Conservation (phyloP, 306 rosid genomes). For the Lotus japonicus region DNA sequence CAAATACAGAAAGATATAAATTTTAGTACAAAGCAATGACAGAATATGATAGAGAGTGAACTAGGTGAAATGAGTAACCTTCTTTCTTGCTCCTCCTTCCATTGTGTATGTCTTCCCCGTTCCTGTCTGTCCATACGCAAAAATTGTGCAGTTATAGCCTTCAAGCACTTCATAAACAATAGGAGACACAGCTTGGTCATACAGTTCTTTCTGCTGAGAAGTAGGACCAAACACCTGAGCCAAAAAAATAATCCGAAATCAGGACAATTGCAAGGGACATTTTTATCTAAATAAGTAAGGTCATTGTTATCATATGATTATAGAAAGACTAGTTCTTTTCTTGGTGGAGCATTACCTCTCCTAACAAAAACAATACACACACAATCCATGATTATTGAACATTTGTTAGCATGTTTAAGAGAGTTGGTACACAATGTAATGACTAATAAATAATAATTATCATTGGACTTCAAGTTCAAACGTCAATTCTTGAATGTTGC, state of each 20-base stretch:
- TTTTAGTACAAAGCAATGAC: background rate
- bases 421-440: background rate
- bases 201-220: constrained; percentile 84
- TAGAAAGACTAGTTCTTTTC: too few species aligned
- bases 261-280: constrained; percentile 12
- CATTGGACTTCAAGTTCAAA: constrained; percentile 4
- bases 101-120: constrained; percentile 97
- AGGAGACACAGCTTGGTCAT: constrained; percentile 95
- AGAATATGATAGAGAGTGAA: background rate
- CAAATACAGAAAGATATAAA: constrained; percentile 12
- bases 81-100: constrained; percentile 99
- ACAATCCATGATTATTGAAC: too few species aligned
- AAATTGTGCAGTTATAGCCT: constrained; percentile 96
- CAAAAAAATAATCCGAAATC: constrained; percentile 27
- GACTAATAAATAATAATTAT: too few species aligned
- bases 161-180: constrained; percentile 96
- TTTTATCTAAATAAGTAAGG: background rate
- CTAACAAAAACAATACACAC: too few species aligned
- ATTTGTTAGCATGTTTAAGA: background rate
- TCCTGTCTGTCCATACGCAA: constrained; percentile 98
- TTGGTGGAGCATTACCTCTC: too few species aligned
- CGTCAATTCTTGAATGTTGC: constrained; percentile 4
- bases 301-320: background rate
- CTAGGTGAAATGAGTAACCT: constrained; percentile 39
- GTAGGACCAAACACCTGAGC: constrained; percentile 86